Percentiles rank a stretch among this genome's conserved stretches.
Evolutionary conservation across 495 filamentous ascomycete species (phyloP).

Genomic region (Bacidia gigantensis): DNA sequence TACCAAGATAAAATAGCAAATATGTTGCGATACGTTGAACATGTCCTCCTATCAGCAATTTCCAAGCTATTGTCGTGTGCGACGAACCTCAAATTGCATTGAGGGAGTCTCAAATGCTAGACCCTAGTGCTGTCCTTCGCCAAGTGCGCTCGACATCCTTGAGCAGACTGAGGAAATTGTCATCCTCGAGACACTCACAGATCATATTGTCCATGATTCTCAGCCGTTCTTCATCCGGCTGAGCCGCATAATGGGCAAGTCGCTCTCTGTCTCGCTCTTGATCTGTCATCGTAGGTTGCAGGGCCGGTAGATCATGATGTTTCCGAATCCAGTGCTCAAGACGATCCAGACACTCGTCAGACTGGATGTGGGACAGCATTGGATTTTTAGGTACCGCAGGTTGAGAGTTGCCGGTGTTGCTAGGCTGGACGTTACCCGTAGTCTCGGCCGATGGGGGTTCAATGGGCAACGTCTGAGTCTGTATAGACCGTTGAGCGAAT

Average conservation of each 20-base stretch:
- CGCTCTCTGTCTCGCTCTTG: constrained; percentile 14
- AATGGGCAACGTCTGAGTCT: background rate
- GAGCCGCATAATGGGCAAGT: constrained; percentile 24
- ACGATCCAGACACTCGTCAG: constrained; percentile 8
- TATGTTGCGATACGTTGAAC: too few relatives aligned
- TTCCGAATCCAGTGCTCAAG: constrained; percentile 13
- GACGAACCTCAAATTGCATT: too few relatives aligned
- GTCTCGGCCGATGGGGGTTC: background rate
- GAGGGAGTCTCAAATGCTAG: constrained; percentile 19
- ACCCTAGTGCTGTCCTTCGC: constrained; percentile 22
- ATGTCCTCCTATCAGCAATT: too few relatives aligned
- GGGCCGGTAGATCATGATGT: constrained; percentile 10
- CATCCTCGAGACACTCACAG: constrained; percentile 30
- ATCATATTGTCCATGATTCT: constrained; percentile 31
- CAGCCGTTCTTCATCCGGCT: constrained; percentile 25
- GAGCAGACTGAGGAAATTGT: constrained; percentile 30
- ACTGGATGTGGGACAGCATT: background rate
- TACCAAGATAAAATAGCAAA: too few relatives aligned
- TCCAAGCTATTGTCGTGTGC: too few relatives aligned
- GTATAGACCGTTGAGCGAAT: background rate
- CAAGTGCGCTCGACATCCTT: constrained; percentile 33
- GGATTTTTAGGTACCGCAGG: background rate
- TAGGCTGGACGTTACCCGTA: background rate
- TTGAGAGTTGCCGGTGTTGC: background rate
- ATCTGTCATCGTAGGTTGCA: background rate